Percentiles rank a stretch among this genome's conserved stretches.
These are phyloP conservation scores for Leishmania mexicana DNA, from an alignment of 208 protist species.

Conservation along the genomic window DNA sequence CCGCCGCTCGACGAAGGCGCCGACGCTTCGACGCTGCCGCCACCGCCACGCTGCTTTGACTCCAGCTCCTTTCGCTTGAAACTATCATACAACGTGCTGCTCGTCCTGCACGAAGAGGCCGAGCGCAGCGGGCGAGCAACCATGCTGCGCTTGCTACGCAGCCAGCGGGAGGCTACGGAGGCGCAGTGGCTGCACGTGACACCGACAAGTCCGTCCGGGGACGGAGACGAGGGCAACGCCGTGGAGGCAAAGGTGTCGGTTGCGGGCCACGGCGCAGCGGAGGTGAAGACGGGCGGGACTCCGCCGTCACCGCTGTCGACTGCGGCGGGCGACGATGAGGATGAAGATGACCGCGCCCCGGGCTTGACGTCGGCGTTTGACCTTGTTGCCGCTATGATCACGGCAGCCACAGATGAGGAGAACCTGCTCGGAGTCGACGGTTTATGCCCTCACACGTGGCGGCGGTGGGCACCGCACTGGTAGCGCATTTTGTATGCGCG, in stretches of 20 bases:
- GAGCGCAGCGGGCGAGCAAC: conserved; percentile 24
- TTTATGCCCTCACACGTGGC: conserved; percentile 63
- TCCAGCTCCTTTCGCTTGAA: conserved; percentile 64
- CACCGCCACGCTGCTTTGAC: conserved; percentile 56
- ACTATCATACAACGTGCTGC: conserved; percentile 56
- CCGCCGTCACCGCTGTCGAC: background rate
- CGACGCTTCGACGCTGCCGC: conserved; percentile 10
- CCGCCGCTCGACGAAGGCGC: background rate
- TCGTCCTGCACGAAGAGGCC: conserved; percentile 37
- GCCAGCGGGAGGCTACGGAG: conserved; percentile 18
- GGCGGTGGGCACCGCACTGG: conserved; percentile 81
- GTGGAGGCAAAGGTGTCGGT: background rate
- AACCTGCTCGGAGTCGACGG: conserved; percentile 49
- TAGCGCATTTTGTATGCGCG: conserved; percentile 22
- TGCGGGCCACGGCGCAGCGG: background rate
- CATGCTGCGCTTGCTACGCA: conserved; percentile 18
- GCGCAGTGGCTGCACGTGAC: conserved; percentile 14
- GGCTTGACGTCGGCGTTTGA: conserved; percentile 34
- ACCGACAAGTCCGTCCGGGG: background rate
- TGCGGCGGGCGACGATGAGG: background rate
- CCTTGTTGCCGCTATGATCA: conserved; percentile 54
- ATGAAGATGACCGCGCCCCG: background rate
- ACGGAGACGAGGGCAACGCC: background rate
- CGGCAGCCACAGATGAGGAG: conserved; percentile 42
- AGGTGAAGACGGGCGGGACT: background rate